Conservation (phyloP, 2,329 filamentous ascomycete genomes). For the Fusarium annulatum region DNA sequence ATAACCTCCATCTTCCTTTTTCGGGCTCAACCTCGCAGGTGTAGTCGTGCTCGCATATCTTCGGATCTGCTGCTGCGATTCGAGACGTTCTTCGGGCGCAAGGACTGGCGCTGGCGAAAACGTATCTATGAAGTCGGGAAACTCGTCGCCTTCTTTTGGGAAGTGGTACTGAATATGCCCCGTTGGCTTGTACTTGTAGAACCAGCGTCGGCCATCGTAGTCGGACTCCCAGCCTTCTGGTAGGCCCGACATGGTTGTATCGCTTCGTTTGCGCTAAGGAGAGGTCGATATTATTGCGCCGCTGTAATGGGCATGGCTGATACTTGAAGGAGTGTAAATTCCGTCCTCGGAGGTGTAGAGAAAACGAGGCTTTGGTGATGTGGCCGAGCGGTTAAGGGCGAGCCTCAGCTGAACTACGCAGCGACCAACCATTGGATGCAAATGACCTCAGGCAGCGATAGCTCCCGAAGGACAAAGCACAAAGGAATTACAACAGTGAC, state of each 20-base stretch:
- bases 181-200: conserved; percentile 66
- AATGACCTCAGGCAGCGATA: conserved; percentile 15
- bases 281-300: conserved; percentile 27
- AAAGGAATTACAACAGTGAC: conserved; percentile 6
- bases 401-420: conserved; percentile 29
- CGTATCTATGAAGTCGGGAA: conserved; percentile 61
- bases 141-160: conserved; percentile 68
- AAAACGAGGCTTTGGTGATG: conserved; percentile 23
- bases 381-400: conserved; percentile 20
- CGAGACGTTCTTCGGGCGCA: conserved; percentile 64
- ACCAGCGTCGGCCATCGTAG: conserved; percentile 68
- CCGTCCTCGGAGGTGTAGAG: conserved; percentile 8
- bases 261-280: conserved; percentile 9
- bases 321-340: not conserved
- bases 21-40: conserved; percentile 8
- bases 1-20: conserved; percentile 26
- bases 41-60: conserved; percentile 45
- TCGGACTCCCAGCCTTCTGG: conserved; percentile 67
- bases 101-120: conserved; percentile 53
- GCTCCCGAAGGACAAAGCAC: conserved; percentile 15
- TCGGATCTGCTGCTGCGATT: conserved; percentile 62
- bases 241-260: conserved; percentile 51
- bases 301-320: conserved; percentile 23
- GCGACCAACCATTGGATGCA: conserved; percentile 20
- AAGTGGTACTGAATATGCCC: conserved; percentile 67